Base-by-base conservation (phyloP, 805 yeast species). In the Pichia insulana region DNA sequence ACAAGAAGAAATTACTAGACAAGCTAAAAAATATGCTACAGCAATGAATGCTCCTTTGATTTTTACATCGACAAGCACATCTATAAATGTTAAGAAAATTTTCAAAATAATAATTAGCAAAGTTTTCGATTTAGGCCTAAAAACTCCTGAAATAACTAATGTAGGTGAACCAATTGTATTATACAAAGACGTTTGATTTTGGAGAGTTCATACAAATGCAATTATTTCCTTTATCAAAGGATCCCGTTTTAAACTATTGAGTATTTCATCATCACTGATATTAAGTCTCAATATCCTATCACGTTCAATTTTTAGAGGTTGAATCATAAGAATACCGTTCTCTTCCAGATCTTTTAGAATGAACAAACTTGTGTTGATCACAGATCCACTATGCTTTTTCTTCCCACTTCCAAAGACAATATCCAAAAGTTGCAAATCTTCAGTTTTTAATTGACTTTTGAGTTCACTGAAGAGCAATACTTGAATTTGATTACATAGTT, bases 161-260 rank as follows among this genome's bases (percentile, higher is more conserved):
- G 73, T 79, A 19, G 98, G 97, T n/a, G 97, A 90, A 59, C 98
- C 98, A 4, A 69, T 90, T 22, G 69, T 90, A 40, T 70, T 89
- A 10, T 89, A 85, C 58, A 65, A 61, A 39, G 59, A 57, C 34
- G 48, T 50, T 28, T 57, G 39, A 46, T n/a, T 3, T 10, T 20
- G 7, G 7, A 22, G 13, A 16, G 7, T 17, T 13, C 15, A 47
- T 2, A 42, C 34, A 27, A 34, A 37, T 15, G 42, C 42, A 4
- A 55, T 47, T 7, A 61, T 40, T 28, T 58, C 65, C 42, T 59
- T 64, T 40, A 78, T 58, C 10, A 64, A 58, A 2, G 62, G 57
- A 50, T 85, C 95, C 44, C 68, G 69, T 42, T 70, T 74, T 40
- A 89, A 67, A 13, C 79, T 81, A 30, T 69, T 66, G 18, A 70